Evolutionary conservation across 2,329 filamentous ascomycete genomes (phyloP).

Genomic region (Diaporthe sp.): DNA sequence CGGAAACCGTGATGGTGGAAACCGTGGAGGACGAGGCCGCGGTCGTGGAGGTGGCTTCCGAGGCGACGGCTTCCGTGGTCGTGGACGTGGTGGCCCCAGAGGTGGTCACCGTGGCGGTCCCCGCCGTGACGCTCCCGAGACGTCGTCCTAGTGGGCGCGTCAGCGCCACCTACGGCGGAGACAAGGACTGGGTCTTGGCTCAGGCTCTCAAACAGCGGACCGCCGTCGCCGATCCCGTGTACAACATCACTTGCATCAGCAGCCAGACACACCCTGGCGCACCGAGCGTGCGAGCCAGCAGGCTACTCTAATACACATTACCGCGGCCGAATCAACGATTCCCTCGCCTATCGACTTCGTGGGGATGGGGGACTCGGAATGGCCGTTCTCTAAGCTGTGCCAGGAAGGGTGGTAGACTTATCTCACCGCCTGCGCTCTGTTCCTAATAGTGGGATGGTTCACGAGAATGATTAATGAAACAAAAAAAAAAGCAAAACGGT

Average conservation of each 20-base stretch:
- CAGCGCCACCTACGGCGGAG: slow-evolving; percentile 12
- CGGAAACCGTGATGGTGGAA: slow-evolving; percentile 64
- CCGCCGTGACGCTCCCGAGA: slow-evolving; percentile 48
- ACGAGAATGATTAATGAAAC: slow-evolving; percentile 31
- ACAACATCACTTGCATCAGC: slow-evolving; percentile 33
- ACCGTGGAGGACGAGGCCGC: slow-evolving; percentile 61
- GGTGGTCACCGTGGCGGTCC: slow-evolving; percentile 51
- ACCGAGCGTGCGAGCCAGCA: slow-evolving; percentile 17
- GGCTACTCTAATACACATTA: slow-evolving; percentile 19
- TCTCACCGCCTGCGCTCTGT: slow-evolving; percentile 6
- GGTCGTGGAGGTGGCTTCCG: slow-evolving; percentile 61
- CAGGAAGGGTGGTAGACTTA: slow-evolving; percentile 35
- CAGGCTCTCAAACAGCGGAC: background rate
- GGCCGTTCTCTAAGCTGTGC: slow-evolving; percentile 36
- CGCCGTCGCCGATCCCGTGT: slow-evolving; percentile 21
- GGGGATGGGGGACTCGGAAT: slow-evolving; percentile 34
- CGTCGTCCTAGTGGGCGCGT: slow-evolving; percentile 34
- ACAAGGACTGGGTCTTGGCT: background rate
- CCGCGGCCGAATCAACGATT: slow-evolving; percentile 13
- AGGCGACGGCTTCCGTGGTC: slow-evolving; percentile 48
- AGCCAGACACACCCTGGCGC: slow-evolving; percentile 29
- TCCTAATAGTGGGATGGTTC: slow-evolving; percentile 18
- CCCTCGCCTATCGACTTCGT: slow-evolving; percentile 32
- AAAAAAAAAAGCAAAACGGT: slow-evolving; percentile 7
- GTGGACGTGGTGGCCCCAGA: slow-evolving; percentile 53